Conservation (phyloP, 2,329 filamentous ascomycete genomes). For the Coniochaeta sp. region DNA sequence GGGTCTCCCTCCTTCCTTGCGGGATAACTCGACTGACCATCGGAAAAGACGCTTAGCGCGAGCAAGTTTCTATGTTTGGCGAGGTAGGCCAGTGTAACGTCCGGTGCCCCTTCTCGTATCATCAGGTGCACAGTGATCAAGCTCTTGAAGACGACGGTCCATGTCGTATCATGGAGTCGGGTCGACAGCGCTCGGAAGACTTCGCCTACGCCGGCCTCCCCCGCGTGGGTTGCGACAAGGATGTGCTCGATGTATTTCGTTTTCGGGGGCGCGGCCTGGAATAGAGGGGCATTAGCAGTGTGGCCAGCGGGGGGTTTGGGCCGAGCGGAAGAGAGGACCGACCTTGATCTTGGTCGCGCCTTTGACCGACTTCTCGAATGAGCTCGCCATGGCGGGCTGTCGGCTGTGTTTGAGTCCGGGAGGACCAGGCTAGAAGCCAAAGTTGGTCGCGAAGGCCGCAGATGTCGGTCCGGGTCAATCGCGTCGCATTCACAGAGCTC, state of each 20-base stretch:
- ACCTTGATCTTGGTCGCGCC: conserved; percentile 98
- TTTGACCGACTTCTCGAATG: conserved; percentile 98
- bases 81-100: conserved; percentile 81
- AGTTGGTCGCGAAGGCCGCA: neutral
- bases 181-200: conserved; percentile 89
- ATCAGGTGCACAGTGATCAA: conserved; percentile 94
- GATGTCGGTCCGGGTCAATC: neutral
- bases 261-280: conserved; percentile 86
- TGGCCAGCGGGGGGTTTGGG: neutral
- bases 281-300: conserved; percentile 9
- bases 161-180: conserved; percentile 88
- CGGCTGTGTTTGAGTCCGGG: neutral
- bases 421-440: neutral
- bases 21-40: conserved; percentile 54
- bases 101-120: conserved; percentile 89
- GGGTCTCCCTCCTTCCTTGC: no score
- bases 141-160: conserved; percentile 99
- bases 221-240: conserved; percentile 86
- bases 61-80: conserved; percentile 76
- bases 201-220: conserved; percentile 90
- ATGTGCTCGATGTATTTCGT: conserved; percentile 99
- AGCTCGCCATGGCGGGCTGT: conserved; percentile 59
- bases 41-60: conserved; percentile 84
- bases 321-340: conserved; percentile 19
- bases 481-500: neutral